These are phyloP conservation scores for Jatropha curcas DNA, from an alignment of 345 rosid species.

Conservation along the genomic window DNA sequence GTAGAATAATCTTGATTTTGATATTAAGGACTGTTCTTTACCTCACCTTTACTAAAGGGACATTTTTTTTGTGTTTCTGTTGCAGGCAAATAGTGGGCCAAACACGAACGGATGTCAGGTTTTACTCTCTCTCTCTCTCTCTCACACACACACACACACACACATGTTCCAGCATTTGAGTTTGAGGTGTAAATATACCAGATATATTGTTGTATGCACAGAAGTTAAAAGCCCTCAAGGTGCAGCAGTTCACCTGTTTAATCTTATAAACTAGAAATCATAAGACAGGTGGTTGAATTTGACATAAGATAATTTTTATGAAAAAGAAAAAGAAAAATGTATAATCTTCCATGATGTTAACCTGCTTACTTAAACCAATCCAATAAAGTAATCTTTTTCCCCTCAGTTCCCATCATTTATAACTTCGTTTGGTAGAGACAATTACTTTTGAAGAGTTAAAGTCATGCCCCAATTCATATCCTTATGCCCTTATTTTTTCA, in stretches of 20 bases:
- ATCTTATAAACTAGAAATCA: not conserved
- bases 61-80: constrained; percentile 14
- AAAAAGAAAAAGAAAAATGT: not conserved
- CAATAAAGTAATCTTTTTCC: not conserved
- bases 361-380: not conserved
- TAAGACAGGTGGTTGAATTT: not conserved
- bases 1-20: not conserved
- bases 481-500: not conserved
- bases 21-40: not conserved
- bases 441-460: not conserved
- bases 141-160: not conserved
- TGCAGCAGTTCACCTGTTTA: not conserved
- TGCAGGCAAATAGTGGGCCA: constrained; percentile 94
- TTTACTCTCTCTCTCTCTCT: constrained; percentile 16
- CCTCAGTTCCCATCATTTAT: not conserved
- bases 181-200: not conserved
- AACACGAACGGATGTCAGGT: constrained; percentile 93
- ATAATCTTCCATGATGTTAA: not conserved
- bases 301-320: not conserved
- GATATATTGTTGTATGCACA: not conserved
- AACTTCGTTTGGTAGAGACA: not conserved
- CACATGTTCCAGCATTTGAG: not conserved
- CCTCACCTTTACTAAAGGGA: not conserved
- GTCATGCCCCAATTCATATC: not conserved
- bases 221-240: not conserved